phyloP scores from a whole-genome alignment of 192 early-diverging fungal genomes.

The Mortierella claussenii region DNA sequence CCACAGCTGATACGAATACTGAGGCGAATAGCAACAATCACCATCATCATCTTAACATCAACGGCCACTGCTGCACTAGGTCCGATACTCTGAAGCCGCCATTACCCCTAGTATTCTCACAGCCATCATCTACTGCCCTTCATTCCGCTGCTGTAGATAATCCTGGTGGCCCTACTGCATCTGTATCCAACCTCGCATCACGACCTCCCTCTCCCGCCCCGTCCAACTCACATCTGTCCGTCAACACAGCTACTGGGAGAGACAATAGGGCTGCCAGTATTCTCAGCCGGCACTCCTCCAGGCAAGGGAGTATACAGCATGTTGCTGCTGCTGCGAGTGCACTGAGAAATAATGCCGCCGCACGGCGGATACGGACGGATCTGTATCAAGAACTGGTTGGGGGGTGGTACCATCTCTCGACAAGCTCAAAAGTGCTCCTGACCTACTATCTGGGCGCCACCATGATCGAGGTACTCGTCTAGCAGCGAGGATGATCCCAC shows the following conservation, averaged over 20 bases:
- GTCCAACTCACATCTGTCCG: constrained; percentile 19
- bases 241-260: not conserved
- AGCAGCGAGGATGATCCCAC: too few relatives aligned
- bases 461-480: constrained; percentile 38
- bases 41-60: too few relatives aligned
- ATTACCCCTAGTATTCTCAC: too few relatives aligned
- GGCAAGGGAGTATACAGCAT: constrained; percentile 14
- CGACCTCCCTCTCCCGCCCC: constrained; percentile 3
- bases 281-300: constrained; percentile 21
- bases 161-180: not conserved
- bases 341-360: constrained; percentile 17
- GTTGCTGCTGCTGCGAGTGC: constrained; percentile 23
- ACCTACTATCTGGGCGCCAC: constrained; percentile 29
- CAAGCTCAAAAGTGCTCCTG: constrained; percentile 32
- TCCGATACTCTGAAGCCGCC: too few relatives aligned
- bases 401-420: constrained; percentile 36
- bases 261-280: constrained; percentile 20
- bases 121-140: too few relatives aligned
- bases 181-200: not conserved
- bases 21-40: too few relatives aligned
- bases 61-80: too few relatives aligned
- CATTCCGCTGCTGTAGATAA: too few relatives aligned
- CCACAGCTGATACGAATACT: too few relatives aligned
- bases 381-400: constrained; percentile 21
- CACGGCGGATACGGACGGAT: constrained; percentile 17